Evolutionary conservation across 352 stramenopile genomes (phyloP), one percentile per base, ranked within the genome.

Genomic region (Pythium guiyangense): DNA sequence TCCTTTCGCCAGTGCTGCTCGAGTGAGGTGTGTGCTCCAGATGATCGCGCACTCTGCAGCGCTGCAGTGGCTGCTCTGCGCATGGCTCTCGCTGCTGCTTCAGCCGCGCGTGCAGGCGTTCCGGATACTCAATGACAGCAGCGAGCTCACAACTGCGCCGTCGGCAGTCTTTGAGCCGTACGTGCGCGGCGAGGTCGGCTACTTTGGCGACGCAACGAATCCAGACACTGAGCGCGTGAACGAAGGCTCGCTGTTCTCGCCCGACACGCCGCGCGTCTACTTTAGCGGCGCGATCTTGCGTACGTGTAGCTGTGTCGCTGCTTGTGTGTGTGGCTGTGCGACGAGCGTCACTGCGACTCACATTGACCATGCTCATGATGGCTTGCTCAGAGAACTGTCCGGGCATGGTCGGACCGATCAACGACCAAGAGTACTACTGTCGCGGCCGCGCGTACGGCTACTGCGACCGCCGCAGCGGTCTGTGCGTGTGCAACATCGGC

Each of bases 401-500:
- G 0, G 76, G 79, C 3, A 94, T 94, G 85, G 73, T 92, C 49
- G 94, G 96, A 2, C 93, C 94, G 6, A 71, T 95, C 43, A 76
- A 78, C 27, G 82, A 97, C 50, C 71, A 83, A 12, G 84, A 94
- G 63, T 98, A 92, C 73, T 98, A 97, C 68, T 99, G 96, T 63
- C 63, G 61, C 26, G 79, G 84, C 20, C 85, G 89, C 49, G 81
- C 96, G 53, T 96, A 95, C 64, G 95, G 96, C 26, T 98, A 96
- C 66, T 99, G 96, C 67, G 96, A 99, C 69, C 82, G 89, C 34
- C 84, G 90, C 44, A 97, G 69, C 35, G 94, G 96, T 0, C 80
- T 92, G 2, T 98, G 96, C 60, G 93, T 96, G 34, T 98, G 96
- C 65, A 97, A 97, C 54, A 69, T 88, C 42, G 96, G 96, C 3